Percentiles rank a stretch among this genome's conserved stretches.
Evolutionary conservation across 768 basidiomycete species (phyloP).

Genomic region (Gautieria morchelliformis): DNA sequence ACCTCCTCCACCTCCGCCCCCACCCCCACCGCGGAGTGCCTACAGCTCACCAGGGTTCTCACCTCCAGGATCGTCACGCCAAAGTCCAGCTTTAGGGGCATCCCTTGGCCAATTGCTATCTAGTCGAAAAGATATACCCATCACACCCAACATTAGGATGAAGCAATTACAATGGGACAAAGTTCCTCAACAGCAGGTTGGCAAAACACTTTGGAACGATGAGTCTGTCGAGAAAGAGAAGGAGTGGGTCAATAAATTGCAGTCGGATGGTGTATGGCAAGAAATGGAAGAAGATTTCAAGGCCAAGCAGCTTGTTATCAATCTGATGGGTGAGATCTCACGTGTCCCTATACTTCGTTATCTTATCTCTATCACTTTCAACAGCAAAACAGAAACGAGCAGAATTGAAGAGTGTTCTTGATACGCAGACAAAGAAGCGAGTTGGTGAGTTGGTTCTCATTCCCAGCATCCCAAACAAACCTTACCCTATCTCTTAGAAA

Average conservation of each 20-base stretch:
- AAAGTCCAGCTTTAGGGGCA: constrained; percentile 14
- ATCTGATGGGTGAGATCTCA: constrained; percentile 59
- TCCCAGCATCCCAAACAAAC: background rate
- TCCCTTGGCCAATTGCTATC: constrained; percentile 47
- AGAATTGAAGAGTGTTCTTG: constrained; percentile 85
- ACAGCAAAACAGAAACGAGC: constrained; percentile 76
- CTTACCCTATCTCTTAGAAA: constrained; percentile 44
- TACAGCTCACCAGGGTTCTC: constrained; percentile 29
- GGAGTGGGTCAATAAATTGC: constrained; percentile 75
- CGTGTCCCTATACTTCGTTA: background rate
- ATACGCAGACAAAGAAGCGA: constrained; percentile 84
- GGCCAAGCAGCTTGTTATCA: constrained; percentile 88
- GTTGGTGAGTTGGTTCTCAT: constrained; percentile 56
- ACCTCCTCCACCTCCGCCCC: constrained; percentile 23
- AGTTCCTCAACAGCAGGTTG: constrained; percentile 78
- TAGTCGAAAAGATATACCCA: constrained; percentile 74
- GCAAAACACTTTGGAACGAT: constrained; percentile 77
- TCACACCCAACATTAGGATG: constrained; percentile 86
- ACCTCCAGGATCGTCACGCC: constrained; percentile 40
- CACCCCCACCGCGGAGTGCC: constrained; percentile 26
- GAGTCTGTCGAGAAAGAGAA: constrained; percentile 55
- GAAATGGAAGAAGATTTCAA: constrained; percentile 99
- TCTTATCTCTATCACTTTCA: constrained; percentile 3
- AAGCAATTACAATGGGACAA: constrained; percentile 99
- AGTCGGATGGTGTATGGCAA: constrained; percentile 79